Percentiles rank a stretch among this genome's conserved stretches.
phyloP scores from a whole-genome alignment of 1,139 yeast genomes.

The Groenewaldozyma sp. region DNA sequence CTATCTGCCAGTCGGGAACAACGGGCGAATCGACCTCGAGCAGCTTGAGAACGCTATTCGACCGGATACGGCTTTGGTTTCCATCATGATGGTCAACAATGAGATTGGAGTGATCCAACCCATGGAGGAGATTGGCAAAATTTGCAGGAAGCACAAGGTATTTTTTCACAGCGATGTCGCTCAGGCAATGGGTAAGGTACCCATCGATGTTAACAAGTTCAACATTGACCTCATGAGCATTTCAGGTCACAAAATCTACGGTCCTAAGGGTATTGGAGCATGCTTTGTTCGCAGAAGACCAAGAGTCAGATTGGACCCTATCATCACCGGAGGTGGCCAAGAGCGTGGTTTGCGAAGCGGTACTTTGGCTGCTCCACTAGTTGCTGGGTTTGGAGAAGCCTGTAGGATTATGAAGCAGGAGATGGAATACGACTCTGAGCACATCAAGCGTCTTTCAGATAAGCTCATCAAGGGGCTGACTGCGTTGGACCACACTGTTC shows the following conservation, averaged over 20 bases:
- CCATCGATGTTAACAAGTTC: slow-evolving; percentile 85
- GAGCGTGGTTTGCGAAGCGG: slow-evolving; percentile 98
- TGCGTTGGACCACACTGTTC: slow-evolving; percentile 75
- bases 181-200: slow-evolving; percentile 93
- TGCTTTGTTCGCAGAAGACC: slow-evolving; percentile 95
- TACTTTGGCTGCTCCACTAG: slow-evolving; percentile 90
- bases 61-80: slow-evolving; percentile 83
- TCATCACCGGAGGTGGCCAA: slow-evolving; percentile 97
- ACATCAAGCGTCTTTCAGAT: slow-evolving; percentile 60
- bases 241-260: slow-evolving; percentile 93
- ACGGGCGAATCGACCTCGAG: slow-evolving; percentile 74
- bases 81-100: slow-evolving; percentile 96
- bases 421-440: slow-evolving; percentile 60
- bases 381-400: slow-evolving; percentile 96
- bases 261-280: slow-evolving; percentile 98
- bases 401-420: slow-evolving; percentile 75
- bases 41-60: slow-evolving; percentile 76
- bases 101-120: slow-evolving; percentile 99
- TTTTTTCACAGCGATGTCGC: slow-evolving; percentile 99
- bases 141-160: slow-evolving; percentile 79
- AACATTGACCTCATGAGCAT: slow-evolving; percentile 89
- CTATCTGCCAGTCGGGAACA: slow-evolving; percentile 70
- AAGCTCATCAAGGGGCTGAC: slow-evolving; percentile 67
- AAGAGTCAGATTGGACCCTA: slow-evolving; percentile 91
- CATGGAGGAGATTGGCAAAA: slow-evolving; percentile 79